Base-by-base conservation (phyloP, 176 grass and related monocot species). In the Aechmea fasciata region DNA sequence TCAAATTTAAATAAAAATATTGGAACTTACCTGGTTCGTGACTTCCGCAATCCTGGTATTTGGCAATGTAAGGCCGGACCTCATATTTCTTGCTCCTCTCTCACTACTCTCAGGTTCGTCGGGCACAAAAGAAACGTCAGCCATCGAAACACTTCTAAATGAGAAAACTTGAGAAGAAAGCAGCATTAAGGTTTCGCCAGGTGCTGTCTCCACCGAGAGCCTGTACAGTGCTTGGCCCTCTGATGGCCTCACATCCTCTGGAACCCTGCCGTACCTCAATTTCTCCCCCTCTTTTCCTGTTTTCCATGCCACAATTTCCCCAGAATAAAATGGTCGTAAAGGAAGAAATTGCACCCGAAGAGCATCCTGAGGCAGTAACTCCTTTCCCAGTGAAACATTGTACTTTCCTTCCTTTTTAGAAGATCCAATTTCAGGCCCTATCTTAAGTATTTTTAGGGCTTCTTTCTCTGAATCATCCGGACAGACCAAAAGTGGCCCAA, bases 281-380 rank as follows among this genome's bases (percentile, higher is more conserved):
- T 87, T 97, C 67, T 85, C 93, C 18, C 86, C 89, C 23, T 89
- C 89, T 90, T 66, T 97, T 63, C 84, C 86, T 67, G 85, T 87
- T 61, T 97, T 96, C 93, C 93, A 96, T 73, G 93, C 86, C 26
- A 92, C 79, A 59, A 92, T 87, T 89, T 97, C 93, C 57, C 86
- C 93, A 10, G 57, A 85, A 50, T 92, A 97, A 83, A 97, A 97
- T 66, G 86, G 93, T 75, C 93, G 81, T 69, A 97, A 74, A 51
- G 93, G 93, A 82, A 97, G 83, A 71, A 97, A 97, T 64, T 97
- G 93, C 47, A 97, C 89, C 59, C 92, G 93, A 13, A 83, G 83
- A 84, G 93, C 83, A 81, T 97, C 89, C 81, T 90, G 89, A 71
- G 93, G 71, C 26, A 96, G 78, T 53, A 96, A 83, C 48, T 96